These are phyloP conservation scores for Fraxinus paxiana DNA, from an alignment of 305 asterid species.

Conservation along the genomic window DNA sequence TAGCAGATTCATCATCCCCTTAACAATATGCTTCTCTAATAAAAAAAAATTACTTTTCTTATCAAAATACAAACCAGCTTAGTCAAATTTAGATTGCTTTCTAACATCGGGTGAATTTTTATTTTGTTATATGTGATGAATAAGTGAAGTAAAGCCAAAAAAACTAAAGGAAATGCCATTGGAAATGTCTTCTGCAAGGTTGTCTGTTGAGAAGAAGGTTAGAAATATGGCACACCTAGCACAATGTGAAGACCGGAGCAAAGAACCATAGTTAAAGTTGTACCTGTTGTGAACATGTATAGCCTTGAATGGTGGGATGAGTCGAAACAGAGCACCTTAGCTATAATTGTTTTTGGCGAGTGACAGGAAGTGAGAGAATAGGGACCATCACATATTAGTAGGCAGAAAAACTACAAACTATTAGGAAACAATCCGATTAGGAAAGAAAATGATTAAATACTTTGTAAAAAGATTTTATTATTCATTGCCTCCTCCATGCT, in stretches of 20 bases:
- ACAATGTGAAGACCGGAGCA: not conserved
- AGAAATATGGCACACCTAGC: not conserved
- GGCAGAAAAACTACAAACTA: not conserved
- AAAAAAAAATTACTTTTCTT: not conserved
- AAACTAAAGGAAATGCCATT: not conserved
- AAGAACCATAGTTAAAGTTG: not conserved
- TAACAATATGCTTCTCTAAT: not conserved
- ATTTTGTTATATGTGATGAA: not conserved
- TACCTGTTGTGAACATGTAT: not conserved
- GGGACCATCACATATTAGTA: not conserved
- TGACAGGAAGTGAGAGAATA: not conserved
- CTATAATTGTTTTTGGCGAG: not conserved
- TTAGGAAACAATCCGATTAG: not conserved
- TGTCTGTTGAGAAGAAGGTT: not conserved
- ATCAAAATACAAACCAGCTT: not conserved
- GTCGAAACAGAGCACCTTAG: not conserved
- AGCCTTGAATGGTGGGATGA: not conserved
- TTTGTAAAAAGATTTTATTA: not conserved
- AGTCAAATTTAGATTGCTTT: not conserved
- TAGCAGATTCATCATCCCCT: not conserved
- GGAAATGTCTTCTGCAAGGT: not conserved
- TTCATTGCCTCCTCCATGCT: not conserved
- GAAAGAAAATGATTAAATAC: not conserved
- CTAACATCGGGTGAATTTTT: not conserved
- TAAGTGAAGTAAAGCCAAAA: not conserved